Evolutionary conservation across 768 basidiomycete genomes (phyloP).

Genomic region (Lanmaoa pseudosensibilis): DNA sequence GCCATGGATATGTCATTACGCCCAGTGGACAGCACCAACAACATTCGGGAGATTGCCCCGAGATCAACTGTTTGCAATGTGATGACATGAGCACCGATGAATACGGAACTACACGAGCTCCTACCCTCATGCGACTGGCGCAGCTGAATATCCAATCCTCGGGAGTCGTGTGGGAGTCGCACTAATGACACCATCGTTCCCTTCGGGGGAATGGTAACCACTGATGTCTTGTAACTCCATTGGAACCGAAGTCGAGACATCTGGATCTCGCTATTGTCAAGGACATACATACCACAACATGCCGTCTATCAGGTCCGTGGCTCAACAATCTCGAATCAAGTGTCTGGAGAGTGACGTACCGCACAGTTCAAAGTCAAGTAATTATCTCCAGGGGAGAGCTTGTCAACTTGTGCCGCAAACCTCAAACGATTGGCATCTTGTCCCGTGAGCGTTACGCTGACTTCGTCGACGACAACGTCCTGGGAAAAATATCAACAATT

Average conservation of each 20-base stretch:
- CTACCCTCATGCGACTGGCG: slow-evolving; percentile 49
- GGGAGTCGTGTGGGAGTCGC: slow-evolving; percentile 59
- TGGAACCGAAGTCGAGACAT: slow-evolving; percentile 66
- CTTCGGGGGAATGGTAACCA: slow-evolving; percentile 18
- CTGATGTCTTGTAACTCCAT: slow-evolving; percentile 49
- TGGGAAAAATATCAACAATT: slow-evolving; percentile 31
- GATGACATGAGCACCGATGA: neutral
- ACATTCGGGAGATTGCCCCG: slow-evolving; percentile 53
- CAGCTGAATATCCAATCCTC: slow-evolving; percentile 63
- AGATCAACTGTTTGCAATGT: slow-evolving; percentile 55
- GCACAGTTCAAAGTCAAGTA: slow-evolving; percentile 63
- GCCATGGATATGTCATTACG: slow-evolving; percentile 62
- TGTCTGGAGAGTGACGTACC: slow-evolving; percentile 44
- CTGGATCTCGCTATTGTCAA: slow-evolving; percentile 68
- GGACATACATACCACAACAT: slow-evolving; percentile 62
- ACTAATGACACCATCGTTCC: slow-evolving; percentile 46
- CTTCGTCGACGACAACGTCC: slow-evolving; percentile 61
- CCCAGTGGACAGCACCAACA: slow-evolving; percentile 62
- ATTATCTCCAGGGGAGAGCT: slow-evolving; percentile 60
- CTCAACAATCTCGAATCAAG: neutral
- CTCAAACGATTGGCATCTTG: slow-evolving; percentile 60
- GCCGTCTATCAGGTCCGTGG: slow-evolving; percentile 46
- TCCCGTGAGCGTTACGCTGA: slow-evolving; percentile 61
- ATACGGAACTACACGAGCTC: slow-evolving; percentile 16
- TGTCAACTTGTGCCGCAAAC: slow-evolving; percentile 45